These are phyloP conservation scores for Neltuma alba DNA, from an alignment of 306 rosid genomes.

Conservation along the genomic window DNA sequence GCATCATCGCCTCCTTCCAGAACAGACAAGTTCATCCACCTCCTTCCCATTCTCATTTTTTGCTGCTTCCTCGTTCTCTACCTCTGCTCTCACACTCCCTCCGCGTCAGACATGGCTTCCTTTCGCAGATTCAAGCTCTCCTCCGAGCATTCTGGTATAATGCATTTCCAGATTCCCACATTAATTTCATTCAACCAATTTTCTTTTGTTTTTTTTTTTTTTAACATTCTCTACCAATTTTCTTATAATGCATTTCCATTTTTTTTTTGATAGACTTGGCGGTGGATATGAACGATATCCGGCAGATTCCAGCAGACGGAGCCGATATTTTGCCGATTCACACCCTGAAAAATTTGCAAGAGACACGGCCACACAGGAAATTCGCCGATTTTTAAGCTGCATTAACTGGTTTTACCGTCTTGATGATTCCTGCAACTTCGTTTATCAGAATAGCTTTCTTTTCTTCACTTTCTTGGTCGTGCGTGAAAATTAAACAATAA, in stretches of 20 bases:
- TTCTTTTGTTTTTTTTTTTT: neutral
- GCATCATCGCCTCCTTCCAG: constrained; percentile 53
- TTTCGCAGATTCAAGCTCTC: constrained; percentile 59
- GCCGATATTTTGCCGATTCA: constrained; percentile 64
- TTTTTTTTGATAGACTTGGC: no score
- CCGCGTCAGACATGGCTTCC: constrained; percentile 74
- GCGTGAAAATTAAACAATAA: neutral
- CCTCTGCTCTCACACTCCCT: constrained; percentile 88
- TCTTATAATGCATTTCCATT: no score
- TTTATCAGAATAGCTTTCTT: neutral
- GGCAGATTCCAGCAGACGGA: constrained; percentile 38
- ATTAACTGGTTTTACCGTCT: neutral
- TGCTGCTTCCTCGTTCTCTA: constrained; percentile 88
- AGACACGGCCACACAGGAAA: constrained; percentile 69
- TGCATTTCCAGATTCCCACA: constrained; percentile 41
- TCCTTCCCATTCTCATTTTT: constrained; percentile 85
- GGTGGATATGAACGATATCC: constrained; percentile 37
- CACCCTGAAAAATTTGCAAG: constrained; percentile 65
- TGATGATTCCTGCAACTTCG: no score
- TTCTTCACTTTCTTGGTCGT: no score
- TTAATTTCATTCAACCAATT: neutral
- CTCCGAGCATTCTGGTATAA: constrained; percentile 46
- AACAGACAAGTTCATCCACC: constrained; percentile 75
- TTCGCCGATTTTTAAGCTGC: constrained; percentile 67
- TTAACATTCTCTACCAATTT: no score